phyloP scores from a whole-genome alignment of 352 stramenopile species.

The Thraustochytrium striatum region DNA sequence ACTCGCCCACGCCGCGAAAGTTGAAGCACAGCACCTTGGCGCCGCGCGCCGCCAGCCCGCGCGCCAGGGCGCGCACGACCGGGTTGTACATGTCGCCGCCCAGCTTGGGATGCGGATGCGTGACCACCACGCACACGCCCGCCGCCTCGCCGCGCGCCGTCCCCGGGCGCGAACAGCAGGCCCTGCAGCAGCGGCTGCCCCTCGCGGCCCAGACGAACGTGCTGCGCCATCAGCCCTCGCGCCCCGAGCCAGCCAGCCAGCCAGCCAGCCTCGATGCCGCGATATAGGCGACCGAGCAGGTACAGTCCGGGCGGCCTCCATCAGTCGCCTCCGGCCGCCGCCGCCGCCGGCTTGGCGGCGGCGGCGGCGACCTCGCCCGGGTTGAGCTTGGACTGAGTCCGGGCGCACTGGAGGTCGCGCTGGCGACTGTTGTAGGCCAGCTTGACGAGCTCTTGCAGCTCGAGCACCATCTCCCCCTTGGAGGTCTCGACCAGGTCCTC shows the following conservation, averaged over 20 bases:
- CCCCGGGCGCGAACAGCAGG: background rate
- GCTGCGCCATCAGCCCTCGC: background rate
- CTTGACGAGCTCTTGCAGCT: conserved; percentile 33
- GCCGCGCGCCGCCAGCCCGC: conserved; percentile 60
- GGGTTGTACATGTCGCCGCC: conserved; percentile 64
- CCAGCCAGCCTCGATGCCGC: no score
- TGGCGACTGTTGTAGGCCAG: conserved; percentile 8
- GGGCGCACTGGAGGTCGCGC: background rate
- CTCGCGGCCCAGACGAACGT: background rate
- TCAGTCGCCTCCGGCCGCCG: no score
- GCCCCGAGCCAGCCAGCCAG: conserved; percentile 50
- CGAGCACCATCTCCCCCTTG: conserved; percentile 19
- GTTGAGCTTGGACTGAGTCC: no score
- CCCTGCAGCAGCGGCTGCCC: conserved; percentile 9
- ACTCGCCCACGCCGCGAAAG: conserved; percentile 42
- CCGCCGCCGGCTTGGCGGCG: no score
- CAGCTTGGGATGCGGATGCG: conserved; percentile 58
- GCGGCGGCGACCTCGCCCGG: no score
- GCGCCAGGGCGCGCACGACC: conserved; percentile 56
- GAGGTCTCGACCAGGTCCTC: conserved; percentile 24
- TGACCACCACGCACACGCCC: conserved; percentile 67
- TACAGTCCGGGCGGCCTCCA: no score
- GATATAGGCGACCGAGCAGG: background rate
- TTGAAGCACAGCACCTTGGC: conserved; percentile 51
- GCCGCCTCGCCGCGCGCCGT: conserved; percentile 53